Evolutionary conservation across 2,329 filamentous ascomycete genomes (phyloP), one percentile per base, ranked within the genome.

Genomic region (Neofusicoccum laricinum): DNA sequence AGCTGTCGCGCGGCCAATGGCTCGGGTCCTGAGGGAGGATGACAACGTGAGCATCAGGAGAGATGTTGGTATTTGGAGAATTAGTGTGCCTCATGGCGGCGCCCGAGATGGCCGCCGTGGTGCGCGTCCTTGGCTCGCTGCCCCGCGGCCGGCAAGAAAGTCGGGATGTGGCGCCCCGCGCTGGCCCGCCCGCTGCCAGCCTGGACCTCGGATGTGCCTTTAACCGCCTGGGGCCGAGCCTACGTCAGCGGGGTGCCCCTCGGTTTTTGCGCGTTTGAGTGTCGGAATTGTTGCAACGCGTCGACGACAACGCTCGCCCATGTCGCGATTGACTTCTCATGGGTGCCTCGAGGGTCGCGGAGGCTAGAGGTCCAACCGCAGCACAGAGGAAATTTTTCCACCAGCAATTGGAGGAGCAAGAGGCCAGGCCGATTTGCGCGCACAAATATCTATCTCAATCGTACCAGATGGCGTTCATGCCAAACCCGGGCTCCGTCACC

Each of bases 401-500:
- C 25, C 7, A 30, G 1, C 25, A 30, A 30, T 7, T 7, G 25
- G 25, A 30, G 25, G 25, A 6, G 25, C 1, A 30, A 30, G 4
- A 30, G 25, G 25, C 25, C 25, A 30, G 25, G 25, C 25, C 25
- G 25, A 30, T 6, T 30, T 30, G 25, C 25, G 25, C 5, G 7
- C 25, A 30, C 25, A 30, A 30, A 30, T 59, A 3, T n/a, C 15
- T 40, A n/a, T 51, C 61, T 55, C 71, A 92, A 78, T 96, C 90
- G 76, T 95, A 95, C 92, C 92, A 96, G 67, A 96, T 93, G n/a
- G 92, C 92, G 78, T 96, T 96, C 92, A 96, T 96, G 1, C 92
- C 92, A 75, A 96, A 96, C 1, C 92, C 92, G n/a, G 90, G 91
- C 80, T 96, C 92, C 5, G 88, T 87, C 41, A 96, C 88, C 69